Percentiles rank a stretch among this genome's conserved stretches.
These are phyloP conservation scores for Paraphaeosphaeria sporulosa DNA, from an alignment of 2,329 filamentous ascomycete genomes.

Conservation along the genomic window DNA sequence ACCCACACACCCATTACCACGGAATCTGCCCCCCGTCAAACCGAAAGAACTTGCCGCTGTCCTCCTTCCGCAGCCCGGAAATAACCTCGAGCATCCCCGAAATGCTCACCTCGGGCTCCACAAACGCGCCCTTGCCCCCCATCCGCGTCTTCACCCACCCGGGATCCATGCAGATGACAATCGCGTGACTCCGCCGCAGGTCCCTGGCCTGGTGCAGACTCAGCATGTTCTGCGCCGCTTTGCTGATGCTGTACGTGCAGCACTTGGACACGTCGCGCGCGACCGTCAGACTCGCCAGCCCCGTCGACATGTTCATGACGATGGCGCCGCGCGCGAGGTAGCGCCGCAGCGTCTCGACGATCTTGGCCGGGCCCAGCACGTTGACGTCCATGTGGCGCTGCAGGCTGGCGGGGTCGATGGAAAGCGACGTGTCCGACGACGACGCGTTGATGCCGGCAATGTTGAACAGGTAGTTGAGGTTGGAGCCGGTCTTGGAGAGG, in stretches of 20 bases:
- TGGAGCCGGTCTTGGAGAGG: slow-evolving; percentile 41
- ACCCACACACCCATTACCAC: slow-evolving; percentile 35
- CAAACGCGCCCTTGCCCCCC: slow-evolving; percentile 52
- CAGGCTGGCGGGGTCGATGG: slow-evolving; percentile 48
- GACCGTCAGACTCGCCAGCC: slow-evolving; percentile 42
- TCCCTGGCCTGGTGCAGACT: slow-evolving; percentile 52
- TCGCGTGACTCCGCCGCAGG: slow-evolving; percentile 44
- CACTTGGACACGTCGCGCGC: slow-evolving; percentile 43
- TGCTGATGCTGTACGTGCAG: slow-evolving; percentile 53
- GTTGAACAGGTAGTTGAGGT: slow-evolving; percentile 54
- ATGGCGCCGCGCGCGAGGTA: slow-evolving; percentile 41
- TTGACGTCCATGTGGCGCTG: slow-evolving; percentile 55
- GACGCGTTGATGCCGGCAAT: slow-evolving; percentile 53
- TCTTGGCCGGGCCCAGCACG: slow-evolving; percentile 57
- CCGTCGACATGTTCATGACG: slow-evolving; percentile 47
- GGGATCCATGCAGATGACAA: slow-evolving; percentile 53
- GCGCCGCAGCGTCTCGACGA: slow-evolving; percentile 49
- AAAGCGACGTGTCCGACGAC: slow-evolving; percentile 48
- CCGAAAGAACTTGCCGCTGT: slow-evolving; percentile 48
- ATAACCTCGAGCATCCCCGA: slow-evolving; percentile 50
- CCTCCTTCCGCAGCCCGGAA: slow-evolving; percentile 37
- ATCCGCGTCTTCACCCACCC: slow-evolving; percentile 57
- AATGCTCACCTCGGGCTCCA: slow-evolving; percentile 49
- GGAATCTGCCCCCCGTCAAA: slow-evolving; percentile 47
- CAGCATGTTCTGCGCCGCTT: slow-evolving; percentile 56